Evolutionary conservation across 352 stramenopile species (phyloP).

Genomic region (Pythium chondricola): DNA sequence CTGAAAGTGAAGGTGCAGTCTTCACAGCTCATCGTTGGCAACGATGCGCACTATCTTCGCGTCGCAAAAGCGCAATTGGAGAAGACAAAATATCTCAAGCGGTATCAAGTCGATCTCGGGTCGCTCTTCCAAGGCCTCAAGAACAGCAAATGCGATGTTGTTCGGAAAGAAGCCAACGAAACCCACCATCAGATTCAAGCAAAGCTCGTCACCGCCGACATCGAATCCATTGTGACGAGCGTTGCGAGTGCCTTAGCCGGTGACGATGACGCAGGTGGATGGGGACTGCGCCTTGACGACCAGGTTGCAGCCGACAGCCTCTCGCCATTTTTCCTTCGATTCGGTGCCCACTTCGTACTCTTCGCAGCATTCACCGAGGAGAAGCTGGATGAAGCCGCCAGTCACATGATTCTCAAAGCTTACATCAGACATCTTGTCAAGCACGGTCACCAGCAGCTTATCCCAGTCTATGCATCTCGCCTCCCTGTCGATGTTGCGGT

Average conservation of each 20-base stretch:
- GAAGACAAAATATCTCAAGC: conserved; percentile 71
- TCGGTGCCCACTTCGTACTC: conserved; percentile 75
- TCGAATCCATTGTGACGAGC: conserved; percentile 68
- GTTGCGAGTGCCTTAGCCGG: conserved; percentile 55
- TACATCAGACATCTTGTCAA: conserved; percentile 83
- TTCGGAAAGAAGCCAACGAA: conserved; percentile 64
- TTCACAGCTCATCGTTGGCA: conserved; percentile 65
- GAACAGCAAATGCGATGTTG: conserved; percentile 47
- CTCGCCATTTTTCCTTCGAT: conserved; percentile 61
- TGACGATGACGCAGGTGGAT: conserved; percentile 35
- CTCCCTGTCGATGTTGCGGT: conserved; percentile 51
- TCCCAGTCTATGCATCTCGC: conserved; percentile 64
- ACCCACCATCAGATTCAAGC: conserved; percentile 72
- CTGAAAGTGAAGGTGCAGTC: conserved; percentile 73
- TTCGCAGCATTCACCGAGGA: conserved; percentile 68
- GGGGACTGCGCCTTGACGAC: conserved; percentile 49
- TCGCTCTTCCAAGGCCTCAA: conserved; percentile 73
- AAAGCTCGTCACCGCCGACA: conserved; percentile 71
- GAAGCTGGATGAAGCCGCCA: conserved; percentile 48
- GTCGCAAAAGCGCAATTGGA: conserved; percentile 50
- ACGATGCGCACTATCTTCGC: conserved; percentile 51
- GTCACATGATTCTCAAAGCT: conserved; percentile 75
- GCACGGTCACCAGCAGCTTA: conserved; percentile 66
- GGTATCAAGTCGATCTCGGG: conserved; percentile 61
- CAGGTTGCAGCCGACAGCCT: conserved; percentile 35